These are phyloP conservation scores for Atractiella rhizophila DNA, from an alignment of 768 basidiomycete species.

Conservation along the genomic window DNA sequence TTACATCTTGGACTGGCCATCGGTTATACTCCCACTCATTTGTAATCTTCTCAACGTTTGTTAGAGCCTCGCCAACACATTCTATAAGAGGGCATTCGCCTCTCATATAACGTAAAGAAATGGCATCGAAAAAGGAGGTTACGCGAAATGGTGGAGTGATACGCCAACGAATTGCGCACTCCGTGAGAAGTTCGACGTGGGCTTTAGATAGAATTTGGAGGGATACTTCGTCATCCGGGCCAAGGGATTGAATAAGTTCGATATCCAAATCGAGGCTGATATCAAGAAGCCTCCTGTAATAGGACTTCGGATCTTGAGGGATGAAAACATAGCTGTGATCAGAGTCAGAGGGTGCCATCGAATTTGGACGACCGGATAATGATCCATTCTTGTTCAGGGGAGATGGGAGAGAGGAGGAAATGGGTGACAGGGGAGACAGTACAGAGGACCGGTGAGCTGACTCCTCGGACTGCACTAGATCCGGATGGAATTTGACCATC, in stretches of 20 bases:
- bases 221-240: conserved; percentile 80
- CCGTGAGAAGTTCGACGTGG: conserved; percentile 60
- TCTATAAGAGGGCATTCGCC: conserved; percentile 67
- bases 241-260: conserved; percentile 71
- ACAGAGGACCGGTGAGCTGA: not conserved
- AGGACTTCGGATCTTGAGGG: conserved; percentile 61
- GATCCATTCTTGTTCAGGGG: not conserved
- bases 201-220: conserved; percentile 57
- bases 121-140: conserved; percentile 56
- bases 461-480: conserved; percentile 53
- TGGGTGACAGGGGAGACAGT: not conserved
- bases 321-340: conserved; percentile 49
- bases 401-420: conserved; percentile 1
- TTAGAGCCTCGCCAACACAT: conserved; percentile 72
- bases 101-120: conserved; percentile 62
- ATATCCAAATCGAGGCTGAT: conserved; percentile 60
- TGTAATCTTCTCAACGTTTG: conserved; percentile 44
- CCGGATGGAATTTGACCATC: conserved; percentile 65
- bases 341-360: conserved; percentile 1
- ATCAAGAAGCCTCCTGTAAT: conserved; percentile 61
- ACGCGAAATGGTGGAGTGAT: conserved; percentile 53
- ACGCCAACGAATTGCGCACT: conserved; percentile 73
- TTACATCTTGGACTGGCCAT: conserved; percentile 62
- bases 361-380: not conserved
- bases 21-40: conserved; percentile 39